Base-by-base conservation (phyloP, 768 basidiomycete genomes). In the Harrya chromipes region DNA sequence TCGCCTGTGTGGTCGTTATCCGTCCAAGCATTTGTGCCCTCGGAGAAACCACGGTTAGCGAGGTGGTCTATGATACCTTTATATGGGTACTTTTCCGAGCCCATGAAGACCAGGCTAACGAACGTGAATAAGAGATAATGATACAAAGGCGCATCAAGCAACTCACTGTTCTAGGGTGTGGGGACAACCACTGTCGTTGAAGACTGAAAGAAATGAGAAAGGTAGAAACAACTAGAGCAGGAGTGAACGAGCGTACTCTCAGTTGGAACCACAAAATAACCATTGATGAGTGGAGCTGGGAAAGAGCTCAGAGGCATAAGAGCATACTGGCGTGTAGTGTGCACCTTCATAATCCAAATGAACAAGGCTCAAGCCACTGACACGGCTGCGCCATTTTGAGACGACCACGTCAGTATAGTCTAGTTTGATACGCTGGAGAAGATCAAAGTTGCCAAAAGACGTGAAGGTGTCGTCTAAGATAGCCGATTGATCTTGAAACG, bases 1-100 rank as follows among this genome's bases (percentile, higher is more conserved):
- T 55, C 40, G 37, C 67, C 67, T 40, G 94, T 97, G 62, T 97
- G 86, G 62, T 93, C 91, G 38, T 81, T 94, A 62, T 90, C 95
- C 4, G 97, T 98, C 97, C 95, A 99, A 1, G 95, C 95, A 66
- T 97, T 97, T 9, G 87, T 91, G 29, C 90, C 91, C 53, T 89
- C 83, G 7, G 91, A 88, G 65, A 94, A 93, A 17, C 91, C 91
- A 47, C 94, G 82, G 66, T 97, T 98, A 3, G 97, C 97, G 19
- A 99, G 77, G 49, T 90, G 84, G 71, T 98, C 95, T 47, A 99
- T 81, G 45, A 97, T 85, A 19, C 94, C 95, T 66, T 98, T 97
- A 77, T 90, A 91, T 0, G 95, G 94, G 63, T 93, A 98, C 59
- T 89, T 85, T 62, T 95, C 85, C 0, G 93, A 95, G 6, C 97